phyloP scores from a whole-genome alignment of 257 asterid species.

The Ajuga chamaepitys region DNA sequence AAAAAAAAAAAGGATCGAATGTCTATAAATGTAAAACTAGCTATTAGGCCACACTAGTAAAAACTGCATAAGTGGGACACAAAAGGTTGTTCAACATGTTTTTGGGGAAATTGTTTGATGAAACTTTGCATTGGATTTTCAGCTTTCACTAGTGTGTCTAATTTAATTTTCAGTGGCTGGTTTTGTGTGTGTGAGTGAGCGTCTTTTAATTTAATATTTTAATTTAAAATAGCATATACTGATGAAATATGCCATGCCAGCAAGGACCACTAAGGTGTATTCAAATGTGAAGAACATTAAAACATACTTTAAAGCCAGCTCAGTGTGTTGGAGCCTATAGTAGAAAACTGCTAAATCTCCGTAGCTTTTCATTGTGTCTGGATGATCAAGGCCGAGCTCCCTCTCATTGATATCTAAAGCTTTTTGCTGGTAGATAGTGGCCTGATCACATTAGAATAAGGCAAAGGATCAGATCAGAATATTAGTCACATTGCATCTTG shows the following conservation, averaged over 20 bases:
- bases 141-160: not conserved
- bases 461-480: constrained; percentile 9
- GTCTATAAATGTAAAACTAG: not conserved
- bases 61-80: not conserved
- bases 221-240: not conserved
- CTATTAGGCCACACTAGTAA: not conserved
- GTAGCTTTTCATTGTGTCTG: constrained; percentile 89
- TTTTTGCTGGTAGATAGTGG: constrained; percentile 76
- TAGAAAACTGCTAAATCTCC: constrained; percentile 83
- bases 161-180: not conserved
- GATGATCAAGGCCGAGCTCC: constrained; percentile 81
- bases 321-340: constrained; percentile 76
- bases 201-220: too few species aligned
- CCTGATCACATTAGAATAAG: constrained; percentile 31
- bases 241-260: not conserved
- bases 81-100: not conserved
- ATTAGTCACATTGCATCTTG: not conserved
- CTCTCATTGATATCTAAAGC: constrained; percentile 85
- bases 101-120: not conserved
- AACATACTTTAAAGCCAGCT: constrained; percentile 45
- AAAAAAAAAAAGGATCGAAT: not conserved
- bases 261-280: not conserved
- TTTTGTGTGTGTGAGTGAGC: not conserved
- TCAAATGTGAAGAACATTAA: not conserved
- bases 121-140: not conserved